phyloP scores from a whole-genome alignment of 2,329 filamentous ascomycete species.

The Trichoderma semiorbis region DNA sequence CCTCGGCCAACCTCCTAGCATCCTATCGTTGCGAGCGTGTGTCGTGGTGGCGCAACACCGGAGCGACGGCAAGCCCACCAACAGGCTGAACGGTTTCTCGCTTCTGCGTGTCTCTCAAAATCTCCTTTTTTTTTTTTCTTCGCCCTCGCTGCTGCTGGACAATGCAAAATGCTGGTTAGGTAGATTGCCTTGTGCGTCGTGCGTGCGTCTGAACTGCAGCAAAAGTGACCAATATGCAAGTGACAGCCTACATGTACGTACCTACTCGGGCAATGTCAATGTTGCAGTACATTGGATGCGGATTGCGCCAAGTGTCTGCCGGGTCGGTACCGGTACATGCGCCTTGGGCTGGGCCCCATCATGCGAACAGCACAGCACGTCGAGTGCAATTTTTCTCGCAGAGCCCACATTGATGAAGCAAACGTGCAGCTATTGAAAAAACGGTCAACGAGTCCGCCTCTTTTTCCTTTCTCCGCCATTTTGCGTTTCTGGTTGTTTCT shows the following conservation, averaged over 20 bases:
- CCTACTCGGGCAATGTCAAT: not conserved
- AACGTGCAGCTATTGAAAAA: not conserved
- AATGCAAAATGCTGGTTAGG: not conserved
- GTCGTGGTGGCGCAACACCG: constrained; percentile 8
- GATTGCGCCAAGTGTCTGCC: not conserved
- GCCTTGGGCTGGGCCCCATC: not conserved
- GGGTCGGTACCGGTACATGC: not conserved
- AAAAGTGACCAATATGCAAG: not conserved
- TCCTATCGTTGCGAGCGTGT: not conserved
- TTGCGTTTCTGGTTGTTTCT: not conserved
- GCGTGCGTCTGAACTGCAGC: not conserved
- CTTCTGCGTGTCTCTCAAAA: not conserved
- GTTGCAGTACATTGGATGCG: not conserved
- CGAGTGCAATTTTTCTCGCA: not conserved
- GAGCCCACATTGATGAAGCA: not conserved
- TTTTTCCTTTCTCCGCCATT: not conserved
- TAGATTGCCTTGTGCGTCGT: not conserved
- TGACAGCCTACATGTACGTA: not conserved
- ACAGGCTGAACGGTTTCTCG: not conserved
- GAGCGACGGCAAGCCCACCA: not conserved
- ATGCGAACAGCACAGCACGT: not conserved
- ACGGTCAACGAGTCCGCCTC: not conserved
- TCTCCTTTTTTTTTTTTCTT: not conserved
- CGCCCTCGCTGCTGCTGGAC: not conserved
- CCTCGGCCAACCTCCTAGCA: not conserved